Base-by-base conservation (phyloP, 805 yeast genomes). In the Schwanniomyces polymorphus region DNA sequence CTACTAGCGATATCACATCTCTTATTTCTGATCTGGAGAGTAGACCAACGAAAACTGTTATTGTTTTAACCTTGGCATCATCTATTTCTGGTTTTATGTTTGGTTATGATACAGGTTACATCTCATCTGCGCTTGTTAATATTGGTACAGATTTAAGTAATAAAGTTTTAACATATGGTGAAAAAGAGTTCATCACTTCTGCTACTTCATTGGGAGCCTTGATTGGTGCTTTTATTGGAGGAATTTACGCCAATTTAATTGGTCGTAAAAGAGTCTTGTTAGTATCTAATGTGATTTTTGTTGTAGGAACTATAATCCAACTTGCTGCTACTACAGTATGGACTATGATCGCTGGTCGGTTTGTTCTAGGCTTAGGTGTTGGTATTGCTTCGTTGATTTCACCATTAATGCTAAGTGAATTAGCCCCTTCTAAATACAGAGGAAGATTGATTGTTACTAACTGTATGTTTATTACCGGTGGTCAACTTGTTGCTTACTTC, bases 31-130 rank as follows among this genome's bases (percentile, higher is more conserved):
- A 53, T 16, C 45, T 46, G 35, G 45, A 55, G 38, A 46, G 78
- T 10, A 76, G 68, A 47, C 84, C 88, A 3, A 77, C 94, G 9
- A 67, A 74, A 7, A 68, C 88, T 58, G 89, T 91, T 42, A 70
- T 90, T 21, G 67, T 80, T 25, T 67, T 91, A 44, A 88, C 96
- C 0, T 73, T 84, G 43, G 83, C 84, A 25, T 82, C 97, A 0
- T 91, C 97, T 7, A 85, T 92, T 52, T 91, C 97, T 0, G 98
- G 98, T 1, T 90, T 91, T 68, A 82, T 92, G 90, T 92, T 92
- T 68, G 99, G 99, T 56, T 92, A 92, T 62, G 99, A 92, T 66
- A 92, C 98, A 0, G 98, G 98, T 56, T 92, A 92, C 68, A 91
- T 92, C 37, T 92, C 98, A 3, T 85, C 95, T 16, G 97, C 97